These are phyloP conservation scores for Odontarrhena argentea DNA, from an alignment of 345 rosid genomes.

Conservation along the genomic window DNA sequence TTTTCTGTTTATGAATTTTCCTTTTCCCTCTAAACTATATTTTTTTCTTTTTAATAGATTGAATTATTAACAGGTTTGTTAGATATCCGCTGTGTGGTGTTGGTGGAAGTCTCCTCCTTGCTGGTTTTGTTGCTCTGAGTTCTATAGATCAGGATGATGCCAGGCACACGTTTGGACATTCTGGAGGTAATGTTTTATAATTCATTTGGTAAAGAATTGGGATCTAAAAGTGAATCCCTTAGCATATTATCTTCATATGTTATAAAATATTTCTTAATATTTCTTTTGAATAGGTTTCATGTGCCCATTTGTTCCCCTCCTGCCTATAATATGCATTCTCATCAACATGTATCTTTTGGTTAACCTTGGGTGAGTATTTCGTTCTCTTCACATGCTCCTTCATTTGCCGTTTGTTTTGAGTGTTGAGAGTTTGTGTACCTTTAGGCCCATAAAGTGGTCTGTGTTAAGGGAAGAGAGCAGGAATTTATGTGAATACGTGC, in stretches of 20 bases:
- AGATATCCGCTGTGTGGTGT: constrained; percentile 68
- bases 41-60: neutral
- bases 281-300: constrained; percentile 60
- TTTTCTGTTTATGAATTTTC: constrained; percentile 5
- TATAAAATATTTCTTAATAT: neutral
- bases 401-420: neutral
- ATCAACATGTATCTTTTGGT: constrained; percentile 86
- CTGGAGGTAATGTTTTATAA: constrained; percentile 67
- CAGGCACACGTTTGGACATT: constrained; percentile 84
- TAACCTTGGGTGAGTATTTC: constrained; percentile 78
- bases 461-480: neutral
- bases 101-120: constrained; percentile 75
- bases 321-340: constrained; percentile 80
- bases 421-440: neutral
- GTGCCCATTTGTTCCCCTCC: constrained; percentile 94
- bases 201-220: constrained; percentile 13
- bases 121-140: constrained; percentile 70
- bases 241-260: neutral
- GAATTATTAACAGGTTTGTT: constrained; percentile 47
- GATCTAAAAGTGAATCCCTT: neutral
- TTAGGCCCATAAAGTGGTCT: neutral
- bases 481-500: neutral
- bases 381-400: neutral
- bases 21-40: constrained; percentile 10
- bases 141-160: constrained; percentile 83